Evolutionary conservation across 805 yeast genomes (phyloP).

Genomic region (Candida sanyiensis): DNA sequence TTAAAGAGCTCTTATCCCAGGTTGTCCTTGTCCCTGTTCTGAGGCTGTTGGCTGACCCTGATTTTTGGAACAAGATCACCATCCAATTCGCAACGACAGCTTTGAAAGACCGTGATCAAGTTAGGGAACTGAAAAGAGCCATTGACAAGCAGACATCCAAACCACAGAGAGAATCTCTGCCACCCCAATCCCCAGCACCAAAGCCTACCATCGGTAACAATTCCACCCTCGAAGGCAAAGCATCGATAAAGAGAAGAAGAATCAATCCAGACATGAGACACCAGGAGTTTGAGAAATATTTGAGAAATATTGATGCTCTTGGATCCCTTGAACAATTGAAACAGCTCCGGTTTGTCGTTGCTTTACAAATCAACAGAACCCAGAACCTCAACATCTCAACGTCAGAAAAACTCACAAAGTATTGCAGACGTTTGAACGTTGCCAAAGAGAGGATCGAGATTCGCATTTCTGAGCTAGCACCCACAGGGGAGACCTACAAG

Average conservation of each 20-base stretch:
- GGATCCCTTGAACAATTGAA: conserved; percentile 39
- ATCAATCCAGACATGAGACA: conserved; percentile 37
- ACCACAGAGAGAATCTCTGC: neutral
- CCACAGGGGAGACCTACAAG: conserved; percentile 12
- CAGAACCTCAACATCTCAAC: conserved; percentile 27
- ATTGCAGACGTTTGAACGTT: conserved; percentile 27
- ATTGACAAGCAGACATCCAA: conserved; percentile 49
- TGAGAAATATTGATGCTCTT: conserved; percentile 30
- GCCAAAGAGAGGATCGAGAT: conserved; percentile 29
- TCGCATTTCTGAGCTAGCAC: conserved; percentile 25
- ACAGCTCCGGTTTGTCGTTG: conserved; percentile 41
- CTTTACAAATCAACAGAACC: conserved; percentile 42
- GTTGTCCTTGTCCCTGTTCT: conserved; percentile 49
- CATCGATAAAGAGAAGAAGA: conserved; percentile 20
- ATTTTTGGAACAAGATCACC: conserved; percentile 66
- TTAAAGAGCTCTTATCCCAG: conserved; percentile 59
- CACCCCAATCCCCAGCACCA: neutral
- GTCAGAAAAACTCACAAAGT: conserved; percentile 23
- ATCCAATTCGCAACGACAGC: conserved; percentile 55
- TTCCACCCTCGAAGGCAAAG: conserved; percentile 4
- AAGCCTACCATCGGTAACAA: neutral
- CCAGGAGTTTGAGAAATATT: conserved; percentile 36
- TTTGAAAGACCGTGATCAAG: conserved; percentile 69
- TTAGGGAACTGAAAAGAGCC: conserved; percentile 62
- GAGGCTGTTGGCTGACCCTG: conserved; percentile 58